These are phyloP conservation scores for Populus hybrid DNA, from an alignment of 441 rosid species.

Conservation along the genomic window DNA sequence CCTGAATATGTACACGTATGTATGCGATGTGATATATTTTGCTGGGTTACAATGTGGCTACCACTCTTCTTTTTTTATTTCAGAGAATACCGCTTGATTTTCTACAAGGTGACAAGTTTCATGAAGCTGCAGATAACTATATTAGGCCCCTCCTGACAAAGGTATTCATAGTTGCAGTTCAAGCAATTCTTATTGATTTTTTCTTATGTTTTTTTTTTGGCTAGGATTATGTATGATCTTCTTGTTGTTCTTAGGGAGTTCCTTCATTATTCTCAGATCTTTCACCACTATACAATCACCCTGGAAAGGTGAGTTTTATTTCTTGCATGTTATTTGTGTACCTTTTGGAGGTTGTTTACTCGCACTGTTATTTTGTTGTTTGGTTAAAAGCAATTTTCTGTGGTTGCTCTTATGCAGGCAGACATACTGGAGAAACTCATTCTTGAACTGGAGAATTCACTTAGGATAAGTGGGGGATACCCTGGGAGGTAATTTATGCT, in stretches of 20 bases:
- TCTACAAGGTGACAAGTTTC: slow-evolving; percentile 79
- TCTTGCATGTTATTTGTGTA: slow-evolving; percentile 12
- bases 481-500: slow-evolving; percentile 69
- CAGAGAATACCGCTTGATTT: slow-evolving; percentile 99
- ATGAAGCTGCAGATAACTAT: slow-evolving; percentile 79
- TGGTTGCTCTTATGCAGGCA: slow-evolving; percentile 52
- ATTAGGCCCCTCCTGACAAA: slow-evolving; percentile 84
- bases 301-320: slow-evolving; percentile 64
- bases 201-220: not conserved
- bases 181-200: slow-evolving; percentile 5
- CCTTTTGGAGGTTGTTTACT: slow-evolving; percentile 12
- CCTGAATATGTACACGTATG: not conserved
- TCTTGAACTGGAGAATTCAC: slow-evolving; percentile 85
- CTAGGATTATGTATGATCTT: slow-evolving; percentile 16
- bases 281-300: slow-evolving; percentile 85
- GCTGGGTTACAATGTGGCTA: not conserved
- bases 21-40: not conserved
- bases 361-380: not conserved
- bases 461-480: slow-evolving; percentile 55
- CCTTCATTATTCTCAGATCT: slow-evolving; percentile 98
- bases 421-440: slow-evolving; percentile 81
- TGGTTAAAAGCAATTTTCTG: slow-evolving; percentile 11
- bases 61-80: slow-evolving; percentile 20
- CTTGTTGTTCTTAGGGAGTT: slow-evolving; percentile 65
- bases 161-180: slow-evolving; percentile 37